phyloP scores from a whole-genome alignment of 2,329 filamentous ascomycete genomes.

The Colletotrichum scovillei region DNA sequence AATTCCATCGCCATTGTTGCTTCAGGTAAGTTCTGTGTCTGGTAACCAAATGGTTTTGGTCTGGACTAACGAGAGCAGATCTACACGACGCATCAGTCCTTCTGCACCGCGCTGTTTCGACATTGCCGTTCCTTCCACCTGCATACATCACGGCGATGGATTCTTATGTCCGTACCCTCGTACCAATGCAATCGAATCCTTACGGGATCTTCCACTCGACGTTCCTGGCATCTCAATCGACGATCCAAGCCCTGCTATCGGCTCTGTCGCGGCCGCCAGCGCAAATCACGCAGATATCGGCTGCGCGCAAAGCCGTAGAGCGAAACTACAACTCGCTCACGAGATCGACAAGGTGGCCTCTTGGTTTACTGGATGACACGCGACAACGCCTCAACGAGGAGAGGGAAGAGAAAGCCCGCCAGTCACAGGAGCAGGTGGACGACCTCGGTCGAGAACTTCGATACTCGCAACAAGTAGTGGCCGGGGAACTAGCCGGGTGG shows the following conservation, averaged over 20 bases:
- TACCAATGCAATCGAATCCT: conserved; percentile 78
- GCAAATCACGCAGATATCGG: conserved; percentile 81
- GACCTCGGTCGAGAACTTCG: conserved; percentile 83
- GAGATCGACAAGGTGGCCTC: conserved; percentile 82
- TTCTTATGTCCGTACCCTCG: conserved; percentile 74
- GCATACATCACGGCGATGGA: conserved; percentile 77
- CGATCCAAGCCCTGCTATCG: conserved; percentile 82
- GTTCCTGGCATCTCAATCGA: conserved; percentile 84
- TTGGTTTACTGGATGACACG: conserved; percentile 87
- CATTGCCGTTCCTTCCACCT: conserved; percentile 74
- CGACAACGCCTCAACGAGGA: conserved; percentile 85
- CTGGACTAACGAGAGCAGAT: conserved; percentile 56
- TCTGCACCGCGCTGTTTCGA: conserved; percentile 62
- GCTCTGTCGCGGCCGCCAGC: conserved; percentile 83
- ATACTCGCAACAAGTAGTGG: conserved; percentile 94
- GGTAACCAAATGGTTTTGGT: not conserved
- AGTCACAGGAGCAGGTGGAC: conserved; percentile 76
- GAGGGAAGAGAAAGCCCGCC: conserved; percentile 81
- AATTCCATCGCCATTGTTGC: conserved; percentile 77
- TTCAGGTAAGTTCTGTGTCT: conserved; percentile 58
- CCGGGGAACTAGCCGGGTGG: conserved; percentile 91
- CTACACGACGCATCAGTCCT: conserved; percentile 73
- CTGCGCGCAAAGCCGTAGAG: conserved; percentile 79
- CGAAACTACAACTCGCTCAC: conserved; percentile 80
- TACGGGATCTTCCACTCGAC: conserved; percentile 78